Percentiles rank a stretch among this genome's conserved stretches.
Conservation (phyloP, 257 asterid species). For the Solanum tarapatanum region DNA sequence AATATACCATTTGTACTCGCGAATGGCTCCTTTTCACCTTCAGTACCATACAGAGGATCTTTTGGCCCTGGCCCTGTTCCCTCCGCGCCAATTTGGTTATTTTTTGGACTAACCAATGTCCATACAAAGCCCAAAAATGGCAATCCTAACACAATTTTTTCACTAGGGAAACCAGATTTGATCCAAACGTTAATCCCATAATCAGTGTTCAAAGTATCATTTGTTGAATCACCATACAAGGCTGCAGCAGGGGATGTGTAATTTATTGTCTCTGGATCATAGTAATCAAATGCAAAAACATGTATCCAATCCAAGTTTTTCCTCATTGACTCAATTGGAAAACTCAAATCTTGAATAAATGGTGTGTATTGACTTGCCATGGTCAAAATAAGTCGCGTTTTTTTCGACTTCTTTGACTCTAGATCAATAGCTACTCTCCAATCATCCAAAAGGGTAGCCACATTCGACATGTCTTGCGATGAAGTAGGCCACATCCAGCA, state of each 20-base stretch:
- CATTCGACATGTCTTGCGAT: neutral
- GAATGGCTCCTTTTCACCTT: neutral
- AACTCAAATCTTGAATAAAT: neutral
- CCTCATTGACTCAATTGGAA: conserved; percentile 4
- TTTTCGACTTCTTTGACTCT: neutral
- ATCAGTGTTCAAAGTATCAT: neutral
- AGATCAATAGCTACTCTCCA: conserved; percentile 9
- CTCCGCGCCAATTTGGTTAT: neutral
- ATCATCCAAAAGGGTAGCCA: conserved; percentile 3
- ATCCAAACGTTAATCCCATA: conserved; percentile 3
- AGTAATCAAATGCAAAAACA: conserved; percentile 4
- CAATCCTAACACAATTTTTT: neutral
- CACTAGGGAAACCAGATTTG: neutral
- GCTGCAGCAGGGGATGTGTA: neutral
- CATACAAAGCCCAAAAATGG: neutral
- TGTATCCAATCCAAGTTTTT: conserved; percentile 9
- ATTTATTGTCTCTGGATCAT: neutral
- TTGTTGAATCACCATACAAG: neutral
- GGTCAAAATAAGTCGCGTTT: neutral
- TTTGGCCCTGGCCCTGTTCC: neutral
- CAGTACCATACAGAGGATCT: neutral
- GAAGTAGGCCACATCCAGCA: neutral
- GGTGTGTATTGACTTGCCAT: conserved; percentile 3
- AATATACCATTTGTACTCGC: neutral
- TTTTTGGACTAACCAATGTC: neutral